Percentiles rank a stretch among this genome's conserved stretches.
Evolutionary conservation across 495 filamentous ascomycete species (phyloP).

Genomic region (Neurospora sp.): DNA sequence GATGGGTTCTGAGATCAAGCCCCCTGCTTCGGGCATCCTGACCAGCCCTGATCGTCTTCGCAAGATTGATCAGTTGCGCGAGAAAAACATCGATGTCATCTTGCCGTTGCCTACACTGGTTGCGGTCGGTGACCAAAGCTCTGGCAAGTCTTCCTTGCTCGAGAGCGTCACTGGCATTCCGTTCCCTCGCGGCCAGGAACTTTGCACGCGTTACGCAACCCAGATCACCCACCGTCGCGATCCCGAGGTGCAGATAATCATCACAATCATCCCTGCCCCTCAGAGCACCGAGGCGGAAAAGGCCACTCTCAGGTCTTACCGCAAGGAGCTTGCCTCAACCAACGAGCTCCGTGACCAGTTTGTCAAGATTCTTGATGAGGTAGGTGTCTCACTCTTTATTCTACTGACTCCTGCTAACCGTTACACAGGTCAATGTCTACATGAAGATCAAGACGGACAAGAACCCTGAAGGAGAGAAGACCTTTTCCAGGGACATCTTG

Average conservation of each 20-base stretch:
- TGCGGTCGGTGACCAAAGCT: slow-evolving; percentile 37
- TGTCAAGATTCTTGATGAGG: slow-evolving; percentile 14
- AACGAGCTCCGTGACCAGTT: slow-evolving; percentile 10
- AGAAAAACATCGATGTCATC: slow-evolving; percentile 28
- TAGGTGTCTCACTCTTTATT: slow-evolving; percentile 1
- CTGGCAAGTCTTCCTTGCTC: slow-evolving; percentile 38
- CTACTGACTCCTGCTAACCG: background rate
- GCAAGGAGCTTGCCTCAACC: slow-evolving; percentile 1
- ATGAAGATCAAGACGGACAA: slow-evolving; percentile 25
- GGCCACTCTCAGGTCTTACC: slow-evolving; percentile 8
- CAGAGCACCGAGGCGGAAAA: slow-evolving; percentile 13
- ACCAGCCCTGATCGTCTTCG: slow-evolving; percentile 12
- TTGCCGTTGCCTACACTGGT: slow-evolving; percentile 34
- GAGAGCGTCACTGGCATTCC: slow-evolving; percentile 40
- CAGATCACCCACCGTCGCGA: slow-evolving; percentile 38
- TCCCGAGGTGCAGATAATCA: slow-evolving; percentile 12
- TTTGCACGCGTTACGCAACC: slow-evolving; percentile 47
- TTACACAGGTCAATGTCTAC: slow-evolving; percentile 18
- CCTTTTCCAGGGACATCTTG: slow-evolving; percentile 44
- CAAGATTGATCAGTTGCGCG: slow-evolving; percentile 31
- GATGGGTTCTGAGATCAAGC: background rate
- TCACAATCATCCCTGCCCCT: slow-evolving; percentile 33
- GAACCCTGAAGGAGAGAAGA: slow-evolving; percentile 6
- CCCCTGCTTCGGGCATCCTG: background rate
- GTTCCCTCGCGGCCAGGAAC: slow-evolving; percentile 32